Conservation (phyloP, 2,329 filamentous ascomycete genomes). For the Coniella lustricola region DNA sequence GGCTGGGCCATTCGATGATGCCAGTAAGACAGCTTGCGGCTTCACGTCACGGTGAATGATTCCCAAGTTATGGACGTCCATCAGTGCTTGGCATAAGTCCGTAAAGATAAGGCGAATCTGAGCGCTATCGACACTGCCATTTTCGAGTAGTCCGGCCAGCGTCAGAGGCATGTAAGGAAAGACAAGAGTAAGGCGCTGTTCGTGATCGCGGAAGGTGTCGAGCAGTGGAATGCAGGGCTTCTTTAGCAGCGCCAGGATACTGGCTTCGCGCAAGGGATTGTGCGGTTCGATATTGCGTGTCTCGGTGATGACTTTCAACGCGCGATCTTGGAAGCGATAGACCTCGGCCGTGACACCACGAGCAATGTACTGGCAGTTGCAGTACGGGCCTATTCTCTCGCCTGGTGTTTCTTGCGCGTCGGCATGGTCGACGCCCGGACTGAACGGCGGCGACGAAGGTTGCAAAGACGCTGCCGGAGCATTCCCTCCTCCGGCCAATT, state of each 20-base stretch:
- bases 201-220: conserved; percentile 65
- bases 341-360: conserved; percentile 76
- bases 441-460: conserved; percentile 1
- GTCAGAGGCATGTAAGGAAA: conserved; percentile 79
- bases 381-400: conserved; percentile 46
- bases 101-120: conserved; percentile 42
- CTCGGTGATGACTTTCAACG: conserved; percentile 80
- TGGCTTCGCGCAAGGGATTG: conserved; percentile 70
- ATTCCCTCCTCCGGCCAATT: conserved; percentile 9
- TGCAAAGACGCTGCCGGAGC: conserved; percentile 8
- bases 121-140: conserved; percentile 28
- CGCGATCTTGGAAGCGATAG: conserved; percentile 59
- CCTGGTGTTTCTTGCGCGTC: conserved; percentile 23
- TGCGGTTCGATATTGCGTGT: conserved; percentile 71
- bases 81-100: conserved; percentile 65
- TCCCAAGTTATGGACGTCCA: conserved; percentile 61
- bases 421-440: conserved; percentile 1
- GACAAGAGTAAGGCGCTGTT: conserved; percentile 66
- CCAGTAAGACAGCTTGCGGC: conserved; percentile 77
- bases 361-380: conserved; percentile 46
- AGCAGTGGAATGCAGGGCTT: conserved; percentile 59
- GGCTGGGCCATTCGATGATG: conserved; percentile 60
- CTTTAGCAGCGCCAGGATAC: conserved; percentile 57
- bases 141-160: conserved; percentile 59
- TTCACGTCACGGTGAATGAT: conserved; percentile 95